phyloP scores from a whole-genome alignment of 257 asterid species.

The Nicotiana attenuata region DNA sequence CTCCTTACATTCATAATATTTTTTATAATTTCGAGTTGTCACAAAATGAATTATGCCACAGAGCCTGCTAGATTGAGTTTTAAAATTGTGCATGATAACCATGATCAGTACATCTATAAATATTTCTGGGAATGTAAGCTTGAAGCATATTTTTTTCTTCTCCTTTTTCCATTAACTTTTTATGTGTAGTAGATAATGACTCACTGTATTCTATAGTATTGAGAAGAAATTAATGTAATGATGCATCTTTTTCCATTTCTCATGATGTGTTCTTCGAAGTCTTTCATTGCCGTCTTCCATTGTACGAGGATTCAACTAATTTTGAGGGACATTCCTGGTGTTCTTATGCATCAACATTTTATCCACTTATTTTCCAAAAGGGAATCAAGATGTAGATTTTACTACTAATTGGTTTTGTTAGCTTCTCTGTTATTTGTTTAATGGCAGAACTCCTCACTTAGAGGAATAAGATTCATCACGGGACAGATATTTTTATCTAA shows the following conservation, averaged over 20 bases:
- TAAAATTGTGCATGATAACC: background rate
- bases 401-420: background rate
- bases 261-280: background rate
- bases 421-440: slow-evolving; percentile 1
- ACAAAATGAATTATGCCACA: background rate
- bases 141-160: background rate
- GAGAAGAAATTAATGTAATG: background rate
- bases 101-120: background rate
- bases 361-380: background rate
- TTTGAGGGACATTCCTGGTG: background rate
- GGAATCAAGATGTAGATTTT: background rate
- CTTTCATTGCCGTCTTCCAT: background rate
- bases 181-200: too few relatives aligned
- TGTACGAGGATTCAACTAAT: background rate
- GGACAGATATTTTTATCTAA: background rate
- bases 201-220: background rate
- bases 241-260: slow-evolving; percentile 4
- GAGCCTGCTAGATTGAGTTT: slow-evolving; percentile 2
- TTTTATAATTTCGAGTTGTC: background rate
- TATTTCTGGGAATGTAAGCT: background rate
- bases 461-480: background rate
- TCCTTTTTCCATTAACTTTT: too few relatives aligned
- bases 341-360: background rate
- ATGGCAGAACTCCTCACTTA: background rate
- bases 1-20: background rate